Base-by-base conservation (phyloP, 441 rosid species). In the Kokia cookei region DNA sequence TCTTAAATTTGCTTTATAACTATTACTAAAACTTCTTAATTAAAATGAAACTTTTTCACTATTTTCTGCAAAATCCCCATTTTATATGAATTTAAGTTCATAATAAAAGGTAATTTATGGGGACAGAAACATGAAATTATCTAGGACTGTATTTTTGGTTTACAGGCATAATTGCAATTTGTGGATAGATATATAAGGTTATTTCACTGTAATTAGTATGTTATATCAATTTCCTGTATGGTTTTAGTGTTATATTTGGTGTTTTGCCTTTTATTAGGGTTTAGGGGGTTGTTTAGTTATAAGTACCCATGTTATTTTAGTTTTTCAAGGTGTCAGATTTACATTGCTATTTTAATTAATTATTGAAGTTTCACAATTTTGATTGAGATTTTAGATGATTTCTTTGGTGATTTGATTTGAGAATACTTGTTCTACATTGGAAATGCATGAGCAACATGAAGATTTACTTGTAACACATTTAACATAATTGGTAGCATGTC, bases 131-230 rank as follows among this genome's bases (percentile, higher is more conserved):
- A 9, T 67, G 59, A n/a, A 27, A 50, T 50, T 67, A 27, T 48
- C 72, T 27, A n/a, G 42, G 48, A 40, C 51, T 55, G 19, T 77
- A 65, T 55, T 51, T 72, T 60, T 66, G 37, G 37, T 66, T 50
- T n/a, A 51, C 13, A 2, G 72, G n/a, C 32, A 51, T 32, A n/a
- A 50, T 29, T 68, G 27, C 72, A 29, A 5, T 69, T 51, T 69
- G 2, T 17, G 51, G 17, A 69, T 69, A 10, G 11, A 69, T 69
- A 22, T 65, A 65, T 26, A 26, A 14, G 71, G 42, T 67, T 67
- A 67, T 45, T 45, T 47, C 19, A 26, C 19, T 50, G 40, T n/a
- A 29, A 68, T 5, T 68, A 15, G 72, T 10, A 50, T 27, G 24
- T 50, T 67, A 27, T 26, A 48, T 50, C 43, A n/a, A 32, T 69